Evolutionary conservation across 805 yeast species (phyloP).

Genomic region (Nakazawaea ishiwadae): DNA sequence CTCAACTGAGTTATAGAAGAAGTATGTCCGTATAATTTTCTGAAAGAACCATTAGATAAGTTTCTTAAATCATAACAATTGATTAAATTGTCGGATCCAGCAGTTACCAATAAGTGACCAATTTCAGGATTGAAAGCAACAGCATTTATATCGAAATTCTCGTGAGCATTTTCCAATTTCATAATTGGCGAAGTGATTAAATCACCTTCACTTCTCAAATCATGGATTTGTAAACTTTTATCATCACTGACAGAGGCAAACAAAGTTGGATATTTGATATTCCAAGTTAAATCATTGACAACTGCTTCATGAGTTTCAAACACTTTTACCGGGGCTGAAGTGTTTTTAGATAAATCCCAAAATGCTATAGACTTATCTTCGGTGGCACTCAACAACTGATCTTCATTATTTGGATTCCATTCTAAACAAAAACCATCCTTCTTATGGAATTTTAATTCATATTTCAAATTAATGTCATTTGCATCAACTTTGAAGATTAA

Average conservation of each 20-base stretch:
- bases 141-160: constrained; percentile 56
- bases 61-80: constrained; percentile 73
- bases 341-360: constrained; percentile 52
- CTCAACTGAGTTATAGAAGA: constrained; percentile 51
- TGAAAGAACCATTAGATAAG: constrained; percentile 42
- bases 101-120: constrained; percentile 61
- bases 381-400: constrained; percentile 56
- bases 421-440: constrained; percentile 68
- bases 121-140: constrained; percentile 59
- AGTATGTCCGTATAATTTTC: constrained; percentile 65
- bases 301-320: constrained; percentile 50
- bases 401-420: constrained; percentile 47
- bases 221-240: constrained; percentile 54
- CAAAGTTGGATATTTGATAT: constrained; percentile 33
- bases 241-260: constrained; percentile 76
- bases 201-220: constrained; percentile 36
- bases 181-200: constrained; percentile 44
- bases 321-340: constrained; percentile 38
- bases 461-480: constrained; percentile 16
- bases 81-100: constrained; percentile 71
- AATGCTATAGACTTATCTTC: constrained; percentile 64
- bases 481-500: constrained; percentile 37
- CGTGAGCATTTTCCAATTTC: constrained; percentile 43
- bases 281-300: constrained; percentile 68
- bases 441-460: constrained; percentile 47